Conservation (phyloP, 371 early-diverging fungal genomes). For the Rhizopus stolonifer region DNA sequence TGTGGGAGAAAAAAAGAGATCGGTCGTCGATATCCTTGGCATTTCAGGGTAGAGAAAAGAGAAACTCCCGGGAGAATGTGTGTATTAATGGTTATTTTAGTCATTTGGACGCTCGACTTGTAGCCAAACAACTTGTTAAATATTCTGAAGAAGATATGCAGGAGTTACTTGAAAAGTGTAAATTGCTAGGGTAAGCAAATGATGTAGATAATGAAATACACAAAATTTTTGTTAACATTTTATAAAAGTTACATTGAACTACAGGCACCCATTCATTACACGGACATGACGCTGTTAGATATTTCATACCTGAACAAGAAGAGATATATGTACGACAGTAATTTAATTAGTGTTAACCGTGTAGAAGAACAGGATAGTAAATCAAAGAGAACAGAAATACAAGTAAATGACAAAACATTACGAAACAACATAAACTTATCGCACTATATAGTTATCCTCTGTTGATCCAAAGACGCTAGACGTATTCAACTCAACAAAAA, state of each 20-base stretch:
- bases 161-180: slow-evolving; percentile 18
- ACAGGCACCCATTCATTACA: slow-evolving; percentile 22
- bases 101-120: slow-evolving; percentile 33
- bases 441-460: slow-evolving; percentile 22
- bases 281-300: slow-evolving; percentile 27
- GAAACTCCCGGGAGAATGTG: not conserved
- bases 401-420: slow-evolving; percentile 16
- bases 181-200: slow-evolving; percentile 23
- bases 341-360: slow-evolving; percentile 26
- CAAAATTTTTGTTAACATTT: not conserved
- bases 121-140: slow-evolving; percentile 21
- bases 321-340: slow-evolving; percentile 20
- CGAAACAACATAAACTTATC: not conserved
- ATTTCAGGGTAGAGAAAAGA: slow-evolving; percentile 25
- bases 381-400: slow-evolving; percentile 26
- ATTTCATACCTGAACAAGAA: slow-evolving; percentile 32
- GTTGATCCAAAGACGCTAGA: slow-evolving; percentile 14
- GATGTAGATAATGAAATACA: not conserved
- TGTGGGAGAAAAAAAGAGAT: slow-evolving; percentile 29
- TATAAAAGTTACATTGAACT: slow-evolving; percentile 30
- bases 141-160: slow-evolving; percentile 10
- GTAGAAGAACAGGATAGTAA: slow-evolving; percentile 33
- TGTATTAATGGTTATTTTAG: slow-evolving; percentile 14
- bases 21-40: slow-evolving; percentile 26
- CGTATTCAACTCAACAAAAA: not conserved